These are phyloP conservation scores for Diddensiella caesifluorescens DNA, from an alignment of 805 yeast species.

Conservation along the genomic window DNA sequence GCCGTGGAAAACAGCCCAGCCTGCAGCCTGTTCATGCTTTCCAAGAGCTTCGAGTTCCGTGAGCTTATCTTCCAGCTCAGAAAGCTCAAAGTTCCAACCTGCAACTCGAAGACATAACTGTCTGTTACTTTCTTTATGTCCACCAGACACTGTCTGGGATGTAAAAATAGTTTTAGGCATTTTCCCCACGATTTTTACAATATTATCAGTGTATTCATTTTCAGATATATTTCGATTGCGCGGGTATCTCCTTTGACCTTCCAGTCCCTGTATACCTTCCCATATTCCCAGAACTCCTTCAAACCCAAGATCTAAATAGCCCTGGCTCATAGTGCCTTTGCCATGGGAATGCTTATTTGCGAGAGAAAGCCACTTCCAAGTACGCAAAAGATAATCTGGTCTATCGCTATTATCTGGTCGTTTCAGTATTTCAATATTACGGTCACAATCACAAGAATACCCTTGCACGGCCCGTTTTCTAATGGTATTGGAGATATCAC, in stretches of 20 bases:
- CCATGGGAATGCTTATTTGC: slow-evolving; percentile 55
- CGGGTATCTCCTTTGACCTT: slow-evolving; percentile 13
- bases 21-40: slow-evolving; percentile 85
- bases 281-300: slow-evolving; percentile 88
- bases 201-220: slow-evolving; percentile 45
- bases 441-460: slow-evolving; percentile 63
- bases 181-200: slow-evolving; percentile 45
- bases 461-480: slow-evolving; percentile 66
- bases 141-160: slow-evolving; percentile 26
- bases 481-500: slow-evolving; percentile 72
- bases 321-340: slow-evolving; percentile 61
- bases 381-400: slow-evolving; percentile 56
- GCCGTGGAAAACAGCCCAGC: slow-evolving; percentile 95
- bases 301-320: slow-evolving; percentile 72
- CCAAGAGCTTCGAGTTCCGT: slow-evolving; percentile 51
- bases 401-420: slow-evolving; percentile 40
- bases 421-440: slow-evolving; percentile 48
- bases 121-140: slow-evolving; percentile 58
- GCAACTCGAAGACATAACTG: slow-evolving; percentile 74
- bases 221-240: slow-evolving; percentile 30
- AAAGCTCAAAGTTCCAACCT: slow-evolving; percentile 82
- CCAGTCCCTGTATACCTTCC: slow-evolving; percentile 45
- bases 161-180: slow-evolving; percentile 36
- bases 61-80: slow-evolving; percentile 69
- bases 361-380: slow-evolving; percentile 88